phyloP scores from a whole-genome alignment of 2,329 filamentous ascomycete species.

The Metarhizium guizhouense region DNA sequence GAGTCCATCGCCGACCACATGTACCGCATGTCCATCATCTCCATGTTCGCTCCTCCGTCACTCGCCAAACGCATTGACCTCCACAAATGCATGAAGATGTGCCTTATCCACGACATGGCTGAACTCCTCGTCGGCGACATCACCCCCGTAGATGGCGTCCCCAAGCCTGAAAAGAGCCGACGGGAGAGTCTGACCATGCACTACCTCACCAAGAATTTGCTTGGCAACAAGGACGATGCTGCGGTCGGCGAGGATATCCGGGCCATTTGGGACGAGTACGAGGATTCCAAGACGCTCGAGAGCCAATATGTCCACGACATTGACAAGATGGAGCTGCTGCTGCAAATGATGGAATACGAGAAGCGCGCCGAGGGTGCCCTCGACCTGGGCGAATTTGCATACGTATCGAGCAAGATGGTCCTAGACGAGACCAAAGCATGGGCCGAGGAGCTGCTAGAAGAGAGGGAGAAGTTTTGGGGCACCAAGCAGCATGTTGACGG shows the following conservation, averaged over 20 bases:
- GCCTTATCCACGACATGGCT: conserved; percentile 94
- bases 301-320: conserved; percentile 90
- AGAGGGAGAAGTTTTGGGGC: conserved; percentile 68
- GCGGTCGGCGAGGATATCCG: conserved; percentile 60
- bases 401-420: conserved; percentile 64
- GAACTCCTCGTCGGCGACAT: conserved; percentile 94
- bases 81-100: conserved; percentile 85
- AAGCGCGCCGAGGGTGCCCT: conserved; percentile 53
- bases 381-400: conserved; percentile 80
- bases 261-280: conserved; percentile 89
- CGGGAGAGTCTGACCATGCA: conserved; percentile 89
- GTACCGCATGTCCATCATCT: conserved; percentile 98
- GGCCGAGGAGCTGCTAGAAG: conserved; percentile 66
- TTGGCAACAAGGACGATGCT: conserved; percentile 69
- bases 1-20: conserved; percentile 98
- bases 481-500: conserved; percentile 37
- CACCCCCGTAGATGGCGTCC: conserved; percentile 79
- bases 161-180: conserved; percentile 80
- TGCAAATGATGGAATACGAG: conserved; percentile 98
- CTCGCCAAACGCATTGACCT: conserved; percentile 68
- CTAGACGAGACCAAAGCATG: conserved; percentile 73
- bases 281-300: conserved; percentile 76
- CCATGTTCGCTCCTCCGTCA: conserved; percentile 76
- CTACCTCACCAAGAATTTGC: conserved; percentile 65
- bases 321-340: conserved; percentile 89